These are phyloP conservation scores for Athelia psychrophila DNA, from an alignment of 1,284 basidiomycete genomes.

Conservation along the genomic window DNA sequence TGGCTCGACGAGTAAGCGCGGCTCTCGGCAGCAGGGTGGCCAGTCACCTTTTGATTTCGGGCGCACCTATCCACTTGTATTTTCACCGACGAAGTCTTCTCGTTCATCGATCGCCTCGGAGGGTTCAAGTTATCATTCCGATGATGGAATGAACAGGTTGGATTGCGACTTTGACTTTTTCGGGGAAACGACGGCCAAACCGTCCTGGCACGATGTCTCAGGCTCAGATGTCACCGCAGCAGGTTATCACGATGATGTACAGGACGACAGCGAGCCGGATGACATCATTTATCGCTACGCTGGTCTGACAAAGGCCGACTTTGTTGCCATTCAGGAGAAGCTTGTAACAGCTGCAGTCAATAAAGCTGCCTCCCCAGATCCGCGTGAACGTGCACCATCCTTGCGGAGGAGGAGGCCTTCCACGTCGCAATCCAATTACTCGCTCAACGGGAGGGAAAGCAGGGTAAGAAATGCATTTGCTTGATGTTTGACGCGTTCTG, in stretches of 20 bases:
- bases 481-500: not conserved
- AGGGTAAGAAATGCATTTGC: conserved; percentile 33
- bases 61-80: conserved; percentile 51
- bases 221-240: conserved; percentile 39
- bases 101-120: conserved; percentile 73
- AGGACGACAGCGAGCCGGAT: conserved; percentile 62
- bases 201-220: conserved; percentile 61
- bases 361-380: conserved; percentile 53
- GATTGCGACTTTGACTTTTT: conserved; percentile 53
- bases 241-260: conserved; percentile 44
- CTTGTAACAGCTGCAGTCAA: conserved; percentile 57
- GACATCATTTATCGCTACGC: conserved; percentile 58
- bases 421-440: conserved; percentile 77
- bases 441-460: conserved; percentile 45
- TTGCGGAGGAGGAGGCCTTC: conserved; percentile 69
- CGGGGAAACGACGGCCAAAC: conserved; percentile 40
- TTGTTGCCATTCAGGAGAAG: conserved; percentile 69
- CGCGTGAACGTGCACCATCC: conserved; percentile 54
- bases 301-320: conserved; percentile 68
- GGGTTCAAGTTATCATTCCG: conserved; percentile 82
- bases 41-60: conserved; percentile 50
- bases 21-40: conserved; percentile 51
- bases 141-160: conserved; percentile 56
- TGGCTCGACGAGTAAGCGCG: conserved; percentile 32
- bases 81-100: conserved; percentile 71